Evolutionary conservation across 108 stramenopile genomes (phyloP).

Genomic region (Stephanodiscus triporus): DNA sequence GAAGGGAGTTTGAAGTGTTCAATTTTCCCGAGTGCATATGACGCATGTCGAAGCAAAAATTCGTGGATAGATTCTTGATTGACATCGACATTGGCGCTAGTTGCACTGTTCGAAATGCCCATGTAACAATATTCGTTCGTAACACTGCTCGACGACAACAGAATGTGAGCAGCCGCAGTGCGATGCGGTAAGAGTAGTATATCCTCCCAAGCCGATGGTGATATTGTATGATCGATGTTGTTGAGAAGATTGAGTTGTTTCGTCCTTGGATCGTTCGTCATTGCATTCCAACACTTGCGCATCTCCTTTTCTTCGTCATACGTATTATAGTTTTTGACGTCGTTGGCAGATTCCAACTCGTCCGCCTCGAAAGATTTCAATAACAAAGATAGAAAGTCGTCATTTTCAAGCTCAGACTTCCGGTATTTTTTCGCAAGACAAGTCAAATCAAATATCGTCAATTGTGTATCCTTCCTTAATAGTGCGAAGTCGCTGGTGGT

Average conservation of each 20-base stretch:
- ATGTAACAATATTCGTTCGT: neutral
- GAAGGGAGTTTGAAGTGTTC: conserved; percentile 23
- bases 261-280: neutral
- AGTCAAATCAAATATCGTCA: conserved; percentile 19
- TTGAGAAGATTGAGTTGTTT: neutral
- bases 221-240: neutral
- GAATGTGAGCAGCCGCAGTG: neutral
- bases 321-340: neutral
- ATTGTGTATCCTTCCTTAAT: neutral
- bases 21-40: conserved; percentile 4
- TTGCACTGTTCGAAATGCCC: neutral
- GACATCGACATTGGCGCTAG: no score
- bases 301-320: neutral
- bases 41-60: conserved; percentile 18
- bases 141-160: neutral
- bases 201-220: neutral
- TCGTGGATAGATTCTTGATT: neutral
- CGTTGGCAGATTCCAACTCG: neutral
- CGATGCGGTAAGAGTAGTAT: neutral
- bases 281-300: neutral
- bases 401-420: neutral
- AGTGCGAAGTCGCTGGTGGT: no score
- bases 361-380: neutral
- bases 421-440: neutral
- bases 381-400: neutral